Conservation (phyloP, 2,329 filamentous ascomycete species). For the Monilinia fructigena region DNA sequence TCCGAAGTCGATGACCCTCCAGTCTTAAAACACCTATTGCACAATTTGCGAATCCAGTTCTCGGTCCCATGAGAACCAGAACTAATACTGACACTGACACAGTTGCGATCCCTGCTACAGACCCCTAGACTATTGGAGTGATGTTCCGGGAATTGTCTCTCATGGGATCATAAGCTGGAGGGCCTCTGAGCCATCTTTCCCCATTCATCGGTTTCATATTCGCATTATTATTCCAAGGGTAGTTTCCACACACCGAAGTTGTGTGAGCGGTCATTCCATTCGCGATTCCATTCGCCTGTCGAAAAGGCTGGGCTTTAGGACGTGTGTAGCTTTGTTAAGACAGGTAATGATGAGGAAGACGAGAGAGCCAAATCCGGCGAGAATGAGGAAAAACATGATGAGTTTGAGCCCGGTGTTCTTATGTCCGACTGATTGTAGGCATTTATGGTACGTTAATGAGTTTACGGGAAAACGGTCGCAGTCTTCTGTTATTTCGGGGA, state of each 20-base stretch:
- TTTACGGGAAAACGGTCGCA: conserved; percentile 6
- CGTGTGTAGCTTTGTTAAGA: not conserved
- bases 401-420: conserved; percentile 18
- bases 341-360: conserved; percentile 18
- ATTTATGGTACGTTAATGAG: conserved; percentile 8
- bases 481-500: conserved; percentile 11
- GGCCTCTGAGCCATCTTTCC: not conserved
- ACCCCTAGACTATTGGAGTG: not conserved
- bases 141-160: not conserved
- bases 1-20: not conserved
- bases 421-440: conserved; percentile 4
- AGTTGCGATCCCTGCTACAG: conserved; percentile 1
- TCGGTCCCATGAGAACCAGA: not conserved
- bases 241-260: not conserved
- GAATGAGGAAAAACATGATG: conserved; percentile 11
- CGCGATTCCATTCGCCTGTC: not conserved
- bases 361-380: conserved; percentile 8
- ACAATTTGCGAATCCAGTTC: conserved; percentile 7
- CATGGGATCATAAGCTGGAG: conserved; percentile 2
- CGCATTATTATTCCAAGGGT: not conserved
- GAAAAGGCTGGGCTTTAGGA: conserved; percentile 11
- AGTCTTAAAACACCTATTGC: conserved; percentile 2
- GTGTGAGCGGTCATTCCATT: not conserved
- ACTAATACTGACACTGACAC: not conserved
- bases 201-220: not conserved